Base-by-base conservation (phyloP, 2,329 filamentous ascomycete genomes). In the Huntiella savannae region DNA sequence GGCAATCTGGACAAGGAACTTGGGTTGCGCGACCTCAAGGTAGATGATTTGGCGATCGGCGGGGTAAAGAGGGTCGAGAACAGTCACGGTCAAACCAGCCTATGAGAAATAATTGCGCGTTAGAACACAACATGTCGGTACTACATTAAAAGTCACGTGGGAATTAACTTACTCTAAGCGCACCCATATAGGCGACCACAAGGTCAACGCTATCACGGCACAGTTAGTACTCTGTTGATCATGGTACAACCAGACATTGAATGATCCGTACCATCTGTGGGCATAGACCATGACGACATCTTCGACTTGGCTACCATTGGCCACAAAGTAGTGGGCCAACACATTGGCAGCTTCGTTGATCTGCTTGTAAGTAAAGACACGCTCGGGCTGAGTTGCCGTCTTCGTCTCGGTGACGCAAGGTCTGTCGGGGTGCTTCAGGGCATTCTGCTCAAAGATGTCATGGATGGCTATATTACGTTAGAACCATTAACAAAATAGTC, bases 211-310 rank as follows among this genome's bases (percentile, higher is more conserved):
- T 50, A 41, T 15, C 15, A 52, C 22, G 5, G 49, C 22, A 37
- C 11, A 32, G 35, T 44, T 15, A 46, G 36, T 19, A 28, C 22
- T 28, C 22, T 28, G 22, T 28, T 28, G 22, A 28, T 28, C 22
- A 28, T 2, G 22, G 22, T 10, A 28, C 22, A 28, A 28, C 22
- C 22, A 28, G 22, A 28, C 22, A 28, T 28, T 28, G 22, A 28
- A 37, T 33, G 10, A 32, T 40, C 82, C 79, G 32, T 44, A 47
- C 48, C 77, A 77, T 49, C 87, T 76, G 62, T 94, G 74, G 47
- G 84, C 84, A 58, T 78, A 95, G 52, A 91, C 82, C 83, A 94
- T 93, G 55, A 94, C 85, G 2, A 94, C 86, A 57, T 96, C 86
- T 6, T 85, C 86, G 53, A 76, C 68, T 49, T 77, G 69, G 52